A percentile compares a stretch with the other conserved stretches of the same genome.
These are phyloP conservation scores for Albophoma yamanashiensis DNA, from an alignment of 2,329 filamentous ascomycete genomes.

Conservation along the genomic window DNA sequence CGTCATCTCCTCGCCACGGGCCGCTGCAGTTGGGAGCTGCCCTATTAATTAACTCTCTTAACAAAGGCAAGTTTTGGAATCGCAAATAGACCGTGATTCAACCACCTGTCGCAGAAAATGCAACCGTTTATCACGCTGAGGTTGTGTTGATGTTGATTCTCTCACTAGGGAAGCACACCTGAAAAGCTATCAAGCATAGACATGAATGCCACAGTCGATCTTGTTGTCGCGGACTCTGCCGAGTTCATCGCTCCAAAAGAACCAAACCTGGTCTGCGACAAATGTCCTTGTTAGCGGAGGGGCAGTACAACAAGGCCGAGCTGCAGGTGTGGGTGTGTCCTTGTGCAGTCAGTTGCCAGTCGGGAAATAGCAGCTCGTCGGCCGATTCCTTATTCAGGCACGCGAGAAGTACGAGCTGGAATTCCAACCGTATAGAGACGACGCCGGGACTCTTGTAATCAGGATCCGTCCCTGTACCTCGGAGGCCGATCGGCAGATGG, in stretches of 20 bases:
- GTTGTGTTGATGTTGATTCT: not conserved
- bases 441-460: not conserved
- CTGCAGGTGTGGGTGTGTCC: too few relatives aligned
- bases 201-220: not conserved
- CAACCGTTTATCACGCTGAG: not conserved
- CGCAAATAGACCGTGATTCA: not conserved
- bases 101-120: not conserved
- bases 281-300: not conserved
- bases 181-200: not conserved
- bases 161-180: not conserved
- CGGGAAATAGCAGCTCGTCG: not conserved
- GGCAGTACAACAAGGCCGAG: not conserved
- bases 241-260: not conserved
- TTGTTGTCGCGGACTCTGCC: not conserved
- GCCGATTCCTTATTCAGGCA: not conserved
- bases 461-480: not conserved
- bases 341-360: not conserved
- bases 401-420: not conserved
- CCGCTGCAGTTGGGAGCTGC: too few relatives aligned
- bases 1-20: not conserved
- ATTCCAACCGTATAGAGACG: not conserved
- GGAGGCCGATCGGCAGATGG: not conserved
- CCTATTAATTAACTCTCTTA: too few relatives aligned
- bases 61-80: not conserved
- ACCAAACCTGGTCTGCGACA: not conserved